Base-by-base conservation (phyloP, 2,329 filamentous ascomycete species). In the Trichoderma harzianum region DNA sequence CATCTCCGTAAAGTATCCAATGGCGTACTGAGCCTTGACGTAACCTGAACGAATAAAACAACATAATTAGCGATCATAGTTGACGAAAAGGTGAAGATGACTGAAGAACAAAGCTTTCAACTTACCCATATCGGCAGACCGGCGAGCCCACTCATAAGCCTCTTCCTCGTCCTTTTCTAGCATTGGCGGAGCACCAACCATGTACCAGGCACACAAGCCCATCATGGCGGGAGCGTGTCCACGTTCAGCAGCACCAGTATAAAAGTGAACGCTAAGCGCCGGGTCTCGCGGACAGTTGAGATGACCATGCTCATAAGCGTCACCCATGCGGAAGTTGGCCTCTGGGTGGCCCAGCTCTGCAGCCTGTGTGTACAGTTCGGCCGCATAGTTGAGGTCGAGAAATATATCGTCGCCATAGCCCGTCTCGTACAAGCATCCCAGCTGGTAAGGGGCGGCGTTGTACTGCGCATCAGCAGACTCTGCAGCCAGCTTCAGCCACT, bases 1-100 rank as follows among this genome's bases (percentile, higher is more conserved):
- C 93, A 97, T 97, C 81, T 99, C 96, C 6, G 95, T 98, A 80
- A 99, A 99, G 82, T 98, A 98, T 58, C 94, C 96, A 26, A 97
- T 90, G 0, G 96, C 94, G 77, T 98, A 99, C 80, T 98, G 90
- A n/a, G 96, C 96, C 76, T 90, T 90, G 74, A 88, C 86, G 73
- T 85, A 88, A 64, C 89, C 92, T 93, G n/a, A 36, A 5, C 7
- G 11, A 66, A 16, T 24, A 30, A 7, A 26, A 21, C n/a, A 51
- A 28, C 3, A 12, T 39, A 14, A 32, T 78, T 72, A 75, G 75
- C 64, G 62, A 74, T 14, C 18, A 39, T 24, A 51, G 1, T 24
- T 32, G n/a, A 47, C 51, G 26, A 11, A 32, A 51, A 51, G 1
- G 28, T 26, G n/a, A 3, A 24, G 34, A 47, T 34, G 36, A n/a